Base-by-base conservation (phyloP, 2,329 filamentous ascomycete species). In the Ophiostoma triangulosporum region DNA sequence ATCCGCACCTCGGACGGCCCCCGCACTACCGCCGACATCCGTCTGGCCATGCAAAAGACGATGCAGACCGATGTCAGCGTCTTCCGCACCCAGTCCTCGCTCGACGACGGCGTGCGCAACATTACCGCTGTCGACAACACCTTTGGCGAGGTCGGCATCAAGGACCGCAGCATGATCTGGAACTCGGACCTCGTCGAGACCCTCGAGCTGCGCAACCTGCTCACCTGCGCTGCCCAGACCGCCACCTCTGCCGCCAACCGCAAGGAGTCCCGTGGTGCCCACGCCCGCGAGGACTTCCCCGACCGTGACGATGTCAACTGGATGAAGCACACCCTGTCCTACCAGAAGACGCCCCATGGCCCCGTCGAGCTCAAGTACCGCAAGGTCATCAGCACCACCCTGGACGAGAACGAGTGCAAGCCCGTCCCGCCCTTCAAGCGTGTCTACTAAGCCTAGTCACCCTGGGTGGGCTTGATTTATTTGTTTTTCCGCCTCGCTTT, bases 151-250 rank as follows among this genome's bases (percentile, higher is more conserved):
- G 84, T 97, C 62, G 88, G 88, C 65, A 96, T 88, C 74, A 95
- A 95, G 81, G 91, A 97, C 71, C 86, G 93, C 70, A 94, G 88
- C 78, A 96, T 97, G 91, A 97, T 97, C 76, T 97, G 91, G 91
- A 97, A 97, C 82, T 89, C 87, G 24, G 91, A 97, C 66, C 81
- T 97, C 36, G 88, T 95, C 58, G 91, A 97, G 78, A 95, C 91
- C 7, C 81, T 98, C 54, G 93, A 98, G 73, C 77, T 97, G 65
- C 81, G 90, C 66, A 98, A 98, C 71, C 72, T 98, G 65, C 75
- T 98, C 67, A 97, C 93, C 65, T 97, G 93, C 82, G 91, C 90
- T 62, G 81, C 86, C 48, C 93, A 98, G 84, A 97, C 93, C 51
- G 93, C 93, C 58, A 80, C 83, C 62, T 80, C 89, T 31, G 93